These are phyloP conservation scores for Loxodes magnus DNA, from an alignment of 73 alveolate genomes.

Conservation along the genomic window DNA sequence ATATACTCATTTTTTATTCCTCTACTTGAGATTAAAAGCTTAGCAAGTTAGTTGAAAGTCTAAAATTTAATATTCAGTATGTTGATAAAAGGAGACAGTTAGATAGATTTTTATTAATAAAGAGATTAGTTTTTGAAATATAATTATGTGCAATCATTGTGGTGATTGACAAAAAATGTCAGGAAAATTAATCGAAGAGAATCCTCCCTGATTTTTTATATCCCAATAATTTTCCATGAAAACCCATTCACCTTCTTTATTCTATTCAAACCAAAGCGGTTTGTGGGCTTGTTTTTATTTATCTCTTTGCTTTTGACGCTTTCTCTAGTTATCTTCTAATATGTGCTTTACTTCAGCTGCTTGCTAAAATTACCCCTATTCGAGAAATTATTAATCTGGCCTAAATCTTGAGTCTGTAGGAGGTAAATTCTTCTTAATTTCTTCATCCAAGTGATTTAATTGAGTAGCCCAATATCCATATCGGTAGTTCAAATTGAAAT, in stretches of 20 bases:
- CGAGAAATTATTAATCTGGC: slow-evolving; percentile 86
- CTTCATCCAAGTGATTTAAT: slow-evolving; percentile 60
- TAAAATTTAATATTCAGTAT: too few relatives aligned
- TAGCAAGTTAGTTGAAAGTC: too few relatives aligned
- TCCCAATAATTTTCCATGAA: slow-evolving; percentile 80
- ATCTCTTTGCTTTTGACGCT: slow-evolving; percentile 52
- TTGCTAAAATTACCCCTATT: slow-evolving; percentile 67
- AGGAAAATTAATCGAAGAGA: too few relatives aligned
- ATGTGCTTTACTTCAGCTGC: slow-evolving; percentile 80
- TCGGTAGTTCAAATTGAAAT: slow-evolving; percentile 54
- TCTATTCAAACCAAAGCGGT: slow-evolving; percentile 56
- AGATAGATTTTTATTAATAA: too few relatives aligned
- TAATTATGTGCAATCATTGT: too few relatives aligned
- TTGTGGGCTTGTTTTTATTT: slow-evolving; percentile 36
- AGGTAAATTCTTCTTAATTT: slow-evolving; percentile 52
- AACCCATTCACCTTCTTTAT: slow-evolving; percentile 23
- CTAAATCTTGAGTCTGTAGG: slow-evolving; percentile 89
- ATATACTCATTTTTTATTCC: too few relatives aligned
- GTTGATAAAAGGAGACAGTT: too few relatives aligned
- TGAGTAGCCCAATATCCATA: slow-evolving; percentile 63
- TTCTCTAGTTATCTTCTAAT: slow-evolving; percentile 87
- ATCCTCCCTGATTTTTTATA: slow-evolving; percentile 14
- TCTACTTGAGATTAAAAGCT: too few relatives aligned
- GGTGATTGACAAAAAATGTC: too few relatives aligned
- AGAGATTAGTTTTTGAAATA: too few relatives aligned